These are phyloP conservation scores for Trichocomaceae sp. DNA, from an alignment of 2,329 filamentous ascomycete species.

Conservation along the genomic window DNA sequence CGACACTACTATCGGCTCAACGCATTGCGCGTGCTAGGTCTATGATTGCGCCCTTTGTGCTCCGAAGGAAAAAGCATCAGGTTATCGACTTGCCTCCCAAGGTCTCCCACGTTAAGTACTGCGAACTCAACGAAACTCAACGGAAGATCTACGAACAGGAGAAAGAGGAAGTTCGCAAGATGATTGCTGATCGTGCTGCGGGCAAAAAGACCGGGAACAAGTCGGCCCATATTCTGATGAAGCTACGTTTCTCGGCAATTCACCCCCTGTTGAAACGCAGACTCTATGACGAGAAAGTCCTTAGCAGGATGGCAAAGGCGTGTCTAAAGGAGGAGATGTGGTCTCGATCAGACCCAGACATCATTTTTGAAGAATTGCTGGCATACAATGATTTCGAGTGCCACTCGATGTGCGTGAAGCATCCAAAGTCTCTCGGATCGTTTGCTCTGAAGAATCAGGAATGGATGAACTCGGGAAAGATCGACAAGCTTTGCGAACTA, in stretches of 20 bases:
- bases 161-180: conserved; percentile 56
- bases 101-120: conserved; percentile 69
- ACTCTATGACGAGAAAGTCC: conserved; percentile 66
- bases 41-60: conserved; percentile 91
- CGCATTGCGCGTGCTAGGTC: conserved; percentile 79
- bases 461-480: conserved; percentile 75
- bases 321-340: conserved; percentile 63
- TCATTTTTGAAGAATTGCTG: conserved; percentile 50
- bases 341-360: conserved; percentile 42
- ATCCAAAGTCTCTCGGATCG: conserved; percentile 47
- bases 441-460: conserved; percentile 55
- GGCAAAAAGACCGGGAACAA: conserved; percentile 50
- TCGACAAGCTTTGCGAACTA: conserved; percentile 70
- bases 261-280: conserved; percentile 83
- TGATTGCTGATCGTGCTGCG: conserved; percentile 52
- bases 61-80: conserved; percentile 88
- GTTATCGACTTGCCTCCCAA: conserved; percentile 83
- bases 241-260: conserved; percentile 83
- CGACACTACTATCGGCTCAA: conserved; percentile 76
- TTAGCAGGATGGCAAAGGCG: conserved; percentile 70
- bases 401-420: conserved; percentile 51
- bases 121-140: conserved; percentile 69
- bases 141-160: conserved; percentile 65
- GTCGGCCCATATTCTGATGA: conserved; percentile 70
- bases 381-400: conserved; percentile 57